Conservation (phyloP, 2,329 filamentous ascomycete genomes). For the Lasiodiplodia citricola region DNA sequence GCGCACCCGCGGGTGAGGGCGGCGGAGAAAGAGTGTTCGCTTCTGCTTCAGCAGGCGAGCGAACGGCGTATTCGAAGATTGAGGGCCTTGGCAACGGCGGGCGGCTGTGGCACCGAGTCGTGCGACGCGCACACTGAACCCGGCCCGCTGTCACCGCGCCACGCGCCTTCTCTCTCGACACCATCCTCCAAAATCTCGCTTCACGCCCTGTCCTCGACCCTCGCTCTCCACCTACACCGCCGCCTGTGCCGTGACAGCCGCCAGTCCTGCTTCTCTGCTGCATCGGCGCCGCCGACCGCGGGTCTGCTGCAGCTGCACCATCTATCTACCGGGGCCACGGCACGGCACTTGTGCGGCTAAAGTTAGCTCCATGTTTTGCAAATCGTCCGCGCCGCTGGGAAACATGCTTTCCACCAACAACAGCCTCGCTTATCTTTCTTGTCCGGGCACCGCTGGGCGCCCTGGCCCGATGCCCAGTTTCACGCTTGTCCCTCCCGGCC, state of each 20-base stretch:
- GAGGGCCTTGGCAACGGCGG: conserved; percentile 7
- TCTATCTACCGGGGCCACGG: not conserved
- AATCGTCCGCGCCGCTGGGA: not conserved
- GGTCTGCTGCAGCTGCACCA: too few relatives aligned
- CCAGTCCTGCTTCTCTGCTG: not conserved
- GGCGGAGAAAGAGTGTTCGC: not conserved
- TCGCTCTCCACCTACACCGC: not conserved
- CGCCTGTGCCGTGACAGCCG: not conserved
- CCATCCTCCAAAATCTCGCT: not conserved
- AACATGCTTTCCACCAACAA: not conserved
- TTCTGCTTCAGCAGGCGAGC: not conserved
- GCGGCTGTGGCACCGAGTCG: not conserved
- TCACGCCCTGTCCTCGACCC: not conserved
- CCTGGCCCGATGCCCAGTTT: conserved; percentile 10
- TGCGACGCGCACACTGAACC: not conserved
- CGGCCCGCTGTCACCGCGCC: not conserved
- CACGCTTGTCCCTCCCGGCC: conserved; percentile 7
- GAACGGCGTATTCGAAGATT: conserved; percentile 9
- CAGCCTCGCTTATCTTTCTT: conserved; percentile 14
- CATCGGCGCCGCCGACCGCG: too few relatives aligned
- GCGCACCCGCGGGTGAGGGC: not conserved
- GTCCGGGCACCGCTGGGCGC: not conserved
- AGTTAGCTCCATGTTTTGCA: not conserved
- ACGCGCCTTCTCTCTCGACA: not conserved
- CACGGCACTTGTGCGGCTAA: too few relatives aligned